These are phyloP conservation scores for Mycena venus DNA, from an alignment of 768 basidiomycete genomes.

Conservation along the genomic window DNA sequence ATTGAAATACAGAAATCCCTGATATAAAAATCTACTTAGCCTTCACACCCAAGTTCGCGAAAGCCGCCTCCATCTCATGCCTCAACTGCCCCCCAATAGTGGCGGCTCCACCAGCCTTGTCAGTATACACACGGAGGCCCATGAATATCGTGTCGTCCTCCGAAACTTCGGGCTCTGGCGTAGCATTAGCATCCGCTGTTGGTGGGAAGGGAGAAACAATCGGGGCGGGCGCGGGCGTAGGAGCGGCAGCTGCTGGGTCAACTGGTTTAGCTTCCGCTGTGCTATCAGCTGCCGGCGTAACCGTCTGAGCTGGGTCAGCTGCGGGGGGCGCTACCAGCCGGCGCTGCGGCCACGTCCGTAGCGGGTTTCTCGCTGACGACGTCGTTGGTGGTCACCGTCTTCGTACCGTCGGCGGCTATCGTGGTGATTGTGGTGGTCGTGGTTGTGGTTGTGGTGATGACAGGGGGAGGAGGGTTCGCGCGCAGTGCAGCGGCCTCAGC, in stretches of 20 bases:
- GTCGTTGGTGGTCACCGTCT: constrained; percentile 7
- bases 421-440: constrained; percentile 10
- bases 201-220: not conserved
- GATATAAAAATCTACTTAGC: too few species aligned
- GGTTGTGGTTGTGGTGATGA: not conserved
- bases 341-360: not conserved
- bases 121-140: constrained; percentile 19
- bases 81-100: constrained; percentile 25
- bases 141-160: constrained; percentile 19
- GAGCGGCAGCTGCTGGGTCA: not conserved
- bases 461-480: not conserved
- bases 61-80: constrained; percentile 22
- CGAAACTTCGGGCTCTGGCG: not conserved
- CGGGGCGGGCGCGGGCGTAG: not conserved
- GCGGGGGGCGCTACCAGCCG: not conserved
- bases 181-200: not conserved
- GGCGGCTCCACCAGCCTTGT: constrained; percentile 16
- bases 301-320: not conserved
- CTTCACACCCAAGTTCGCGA: constrained; percentile 6
- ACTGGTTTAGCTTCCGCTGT: not conserved
- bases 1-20: not conserved
- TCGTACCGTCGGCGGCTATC: constrained; percentile 2
- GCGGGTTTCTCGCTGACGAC: not conserved
- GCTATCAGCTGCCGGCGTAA: not conserved
- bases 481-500: constrained; percentile 2